These are phyloP conservation scores for Kappamyces sp. DNA, from an alignment of 192 early-diverging fungal genomes.

Conservation along the genomic window DNA sequence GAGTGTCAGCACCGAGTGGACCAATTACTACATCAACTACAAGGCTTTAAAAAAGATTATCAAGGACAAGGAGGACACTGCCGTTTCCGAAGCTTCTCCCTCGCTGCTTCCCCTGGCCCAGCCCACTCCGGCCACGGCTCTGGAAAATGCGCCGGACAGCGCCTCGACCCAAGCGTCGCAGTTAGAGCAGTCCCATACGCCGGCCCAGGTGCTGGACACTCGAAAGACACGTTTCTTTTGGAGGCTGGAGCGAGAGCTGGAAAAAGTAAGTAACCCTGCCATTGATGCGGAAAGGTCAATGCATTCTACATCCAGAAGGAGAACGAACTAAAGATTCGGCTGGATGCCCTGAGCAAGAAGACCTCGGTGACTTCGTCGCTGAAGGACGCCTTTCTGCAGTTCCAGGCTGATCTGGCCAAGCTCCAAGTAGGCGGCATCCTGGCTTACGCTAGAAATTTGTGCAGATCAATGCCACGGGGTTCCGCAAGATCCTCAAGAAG, in stretches of 20 bases:
- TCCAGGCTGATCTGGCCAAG: slow-evolving; percentile 90
- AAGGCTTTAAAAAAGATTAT: slow-evolving; percentile 99
- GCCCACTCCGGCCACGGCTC: slow-evolving; percentile 1
- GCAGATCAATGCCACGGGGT: slow-evolving; percentile 92
- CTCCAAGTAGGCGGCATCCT: slow-evolving; percentile 64
- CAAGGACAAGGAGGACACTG: slow-evolving; percentile 36
- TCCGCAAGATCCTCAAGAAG: slow-evolving; percentile 98
- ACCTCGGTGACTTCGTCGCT: slow-evolving; percentile 40
- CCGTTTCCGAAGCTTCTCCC: slow-evolving; percentile 40
- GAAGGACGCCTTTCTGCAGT: slow-evolving; percentile 84
- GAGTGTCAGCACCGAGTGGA: slow-evolving; percentile 89
- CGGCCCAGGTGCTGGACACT: slow-evolving; percentile 52
- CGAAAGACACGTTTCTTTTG: slow-evolving; percentile 97
- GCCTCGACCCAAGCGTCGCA: slow-evolving; percentile 27
- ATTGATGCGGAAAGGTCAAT: slow-evolving; percentile 63
- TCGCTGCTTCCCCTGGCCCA: slow-evolving; percentile 3
- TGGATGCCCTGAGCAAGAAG: slow-evolving; percentile 61
- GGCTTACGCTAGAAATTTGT: slow-evolving; percentile 74
- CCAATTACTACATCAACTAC: slow-evolving; percentile 89
- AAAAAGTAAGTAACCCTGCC: slow-evolving; percentile 56
- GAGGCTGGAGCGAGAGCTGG: slow-evolving; percentile 94
- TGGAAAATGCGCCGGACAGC: slow-evolving; percentile 18
- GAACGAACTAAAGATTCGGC: slow-evolving; percentile 82
- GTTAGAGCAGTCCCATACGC: slow-evolving; percentile 13
- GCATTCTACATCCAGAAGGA: slow-evolving; percentile 96